Evolutionary conservation across 768 basidiomycete genomes (phyloP), one percentile per base, ranked within the genome.

Genomic region (Leccinum truebloodii): DNA sequence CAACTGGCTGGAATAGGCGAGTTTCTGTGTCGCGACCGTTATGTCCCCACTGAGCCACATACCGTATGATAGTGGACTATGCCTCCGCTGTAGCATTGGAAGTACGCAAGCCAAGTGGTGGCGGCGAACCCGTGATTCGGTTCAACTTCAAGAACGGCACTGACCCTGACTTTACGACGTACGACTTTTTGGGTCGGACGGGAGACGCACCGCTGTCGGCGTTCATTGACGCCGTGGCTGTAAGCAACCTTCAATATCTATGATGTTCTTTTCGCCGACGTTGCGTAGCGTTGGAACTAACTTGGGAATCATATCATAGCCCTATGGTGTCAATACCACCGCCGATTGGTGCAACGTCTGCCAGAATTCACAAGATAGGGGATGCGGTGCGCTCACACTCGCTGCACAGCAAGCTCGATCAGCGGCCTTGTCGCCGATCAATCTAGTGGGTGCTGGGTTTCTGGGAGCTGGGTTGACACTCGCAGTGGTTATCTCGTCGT

Each of bases 81-180:
- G 84, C 88, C 28, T 79, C 83, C 2, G 79, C 80, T 3, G 73
- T 84, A 16, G 82, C 80, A 13, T 72, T 88, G 52, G 89, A 90
- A 74, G 79, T 87, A 52, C 83, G 85, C 61, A 77, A 83, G 57
- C 70, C 82, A 1, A 65, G 73, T 13, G 69, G 74, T 6, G 77
- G 78, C 12, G 76, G 78, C 2, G 80, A 80, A 62, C 82, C 85
- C 14, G 75, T 84, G 51, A 63, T 90, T 20, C 80, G 86, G 4
- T 81, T 90, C 74, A 82, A 80, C 61, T 88, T 90, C 76, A 87
- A 87, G 78, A 90, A 90, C 60, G 87, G 87, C 9, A 84, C 86
- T 0, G 69, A 72, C 57, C 50, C 62, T 57, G 51, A 63, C 13
- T 88, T 86, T 72, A 72, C 61, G 59, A 77, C 77, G 3, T 84